Conservation (phyloP, 2,329 filamentous ascomycete genomes). For the Pseudopyrenochaeta lycopersici region DNA sequence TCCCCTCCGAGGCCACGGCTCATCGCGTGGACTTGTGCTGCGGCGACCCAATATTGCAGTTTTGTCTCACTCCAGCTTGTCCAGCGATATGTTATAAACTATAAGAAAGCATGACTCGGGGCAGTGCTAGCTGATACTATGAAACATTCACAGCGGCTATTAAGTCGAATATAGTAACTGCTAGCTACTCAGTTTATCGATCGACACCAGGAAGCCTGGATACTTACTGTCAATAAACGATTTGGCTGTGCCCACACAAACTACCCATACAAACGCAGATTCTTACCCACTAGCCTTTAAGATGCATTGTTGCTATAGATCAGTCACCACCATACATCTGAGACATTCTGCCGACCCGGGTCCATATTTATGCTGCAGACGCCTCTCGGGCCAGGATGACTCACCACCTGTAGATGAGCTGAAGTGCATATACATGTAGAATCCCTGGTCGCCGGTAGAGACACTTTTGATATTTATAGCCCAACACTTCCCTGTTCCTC, state of each 20-base stretch:
- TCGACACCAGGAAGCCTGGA: neutral
- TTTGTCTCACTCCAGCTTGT: no score
- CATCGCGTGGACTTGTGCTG: constrained; percentile 12
- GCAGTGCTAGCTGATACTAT: neutral
- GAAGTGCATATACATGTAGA: constrained; percentile 3
- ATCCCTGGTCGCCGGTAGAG: constrained; percentile 3
- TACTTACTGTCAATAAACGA: no score
- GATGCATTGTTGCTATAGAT: no score
- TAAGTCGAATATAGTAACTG: constrained; percentile 23
- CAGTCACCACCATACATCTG: no score
- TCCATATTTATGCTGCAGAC: neutral
- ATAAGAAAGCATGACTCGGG: neutral
- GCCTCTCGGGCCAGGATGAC: constrained; percentile 1
- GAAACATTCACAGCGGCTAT: constrained; percentile 18
- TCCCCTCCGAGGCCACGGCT: constrained; percentile 25
- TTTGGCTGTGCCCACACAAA: neutral
- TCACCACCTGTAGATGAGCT: constrained; percentile 5
- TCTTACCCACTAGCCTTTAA: no score
- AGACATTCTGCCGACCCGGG: neutral
- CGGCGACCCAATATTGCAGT: no score
- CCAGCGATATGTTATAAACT: no score
- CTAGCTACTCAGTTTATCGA: constrained; percentile 7
- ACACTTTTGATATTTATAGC: constrained; percentile 26
- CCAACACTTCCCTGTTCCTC: constrained; percentile 14
- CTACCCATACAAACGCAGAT: neutral